Evolutionary conservation across 2,329 filamentous ascomycete genomes (phyloP).

Genomic region (Teratosphaeriaceae sp.): DNA sequence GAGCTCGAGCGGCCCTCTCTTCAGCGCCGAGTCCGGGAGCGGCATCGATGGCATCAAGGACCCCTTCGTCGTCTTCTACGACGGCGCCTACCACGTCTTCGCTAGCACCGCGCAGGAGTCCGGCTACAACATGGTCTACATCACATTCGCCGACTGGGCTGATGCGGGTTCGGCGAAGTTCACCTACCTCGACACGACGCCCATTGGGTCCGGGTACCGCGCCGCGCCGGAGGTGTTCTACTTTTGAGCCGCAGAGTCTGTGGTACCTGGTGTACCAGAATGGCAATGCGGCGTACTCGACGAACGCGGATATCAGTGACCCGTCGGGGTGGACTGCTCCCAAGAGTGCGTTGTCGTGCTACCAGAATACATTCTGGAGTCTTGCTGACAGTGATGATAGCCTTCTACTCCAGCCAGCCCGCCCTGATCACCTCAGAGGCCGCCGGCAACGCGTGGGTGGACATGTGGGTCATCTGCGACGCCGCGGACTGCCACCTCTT

Average conservation of each 20-base stretch:
- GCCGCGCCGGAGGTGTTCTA: constrained; percentile 39
- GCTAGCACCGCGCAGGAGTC: constrained; percentile 31
- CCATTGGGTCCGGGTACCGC: constrained; percentile 35
- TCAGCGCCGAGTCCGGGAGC: constrained; percentile 27
- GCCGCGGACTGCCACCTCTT: constrained; percentile 32
- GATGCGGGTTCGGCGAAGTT: constrained; percentile 29
- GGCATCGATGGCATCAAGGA: constrained; percentile 29
- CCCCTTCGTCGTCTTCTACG: constrained; percentile 27
- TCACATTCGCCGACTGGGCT: constrained; percentile 34
- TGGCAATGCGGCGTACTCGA: constrained; percentile 38
- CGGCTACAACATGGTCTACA: constrained; percentile 36
- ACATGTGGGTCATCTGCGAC: constrained; percentile 41
- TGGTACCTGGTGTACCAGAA: constrained; percentile 41
- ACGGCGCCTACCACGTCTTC: constrained; percentile 40
- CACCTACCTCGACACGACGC: constrained; percentile 33
- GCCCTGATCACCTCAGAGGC: constrained; percentile 29
- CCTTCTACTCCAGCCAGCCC: constrained; percentile 32
- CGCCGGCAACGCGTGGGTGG: constrained; percentile 36
- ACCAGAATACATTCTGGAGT: background rate
- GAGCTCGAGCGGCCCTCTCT: constrained; percentile 24
- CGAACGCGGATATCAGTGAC: constrained; percentile 35
- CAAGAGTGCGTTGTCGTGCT: constrained; percentile 12
- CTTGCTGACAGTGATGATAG: background rate
- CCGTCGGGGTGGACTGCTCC: constrained; percentile 35
- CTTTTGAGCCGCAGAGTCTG: constrained; percentile 35